These are phyloP conservation scores for Exsudoporus frostii DNA, from an alignment of 768 basidiomycete species.

Conservation along the genomic window DNA sequence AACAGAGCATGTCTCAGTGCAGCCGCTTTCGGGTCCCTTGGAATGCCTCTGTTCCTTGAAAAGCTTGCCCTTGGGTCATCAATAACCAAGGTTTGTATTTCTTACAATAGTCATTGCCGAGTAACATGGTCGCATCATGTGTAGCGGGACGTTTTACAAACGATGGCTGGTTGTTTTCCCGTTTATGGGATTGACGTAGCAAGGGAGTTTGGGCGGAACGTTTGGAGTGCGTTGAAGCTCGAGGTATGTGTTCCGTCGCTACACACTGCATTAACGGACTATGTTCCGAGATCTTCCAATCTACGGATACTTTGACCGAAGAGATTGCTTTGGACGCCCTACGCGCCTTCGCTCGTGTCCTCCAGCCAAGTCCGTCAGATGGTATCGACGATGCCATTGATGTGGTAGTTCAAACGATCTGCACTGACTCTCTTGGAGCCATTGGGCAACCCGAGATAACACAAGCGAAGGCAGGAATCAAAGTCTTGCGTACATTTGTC, in stretches of 20 bases:
- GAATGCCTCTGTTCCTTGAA: constrained; percentile 86
- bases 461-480: constrained; percentile 84
- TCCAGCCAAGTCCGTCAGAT: constrained; percentile 50
- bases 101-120: neutral
- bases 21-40: constrained; percentile 77
- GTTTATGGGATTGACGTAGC: constrained; percentile 72
- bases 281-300: constrained; percentile 78
- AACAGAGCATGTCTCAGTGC: constrained; percentile 68
- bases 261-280: neutral
- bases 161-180: constrained; percentile 74
- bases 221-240: constrained; percentile 91
- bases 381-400: constrained; percentile 37
- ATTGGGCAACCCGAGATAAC: constrained; percentile 91
- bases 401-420: constrained; percentile 69
- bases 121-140: constrained; percentile 1
- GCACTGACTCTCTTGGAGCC: constrained; percentile 75
- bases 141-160: constrained; percentile 85
- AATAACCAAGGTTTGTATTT: constrained; percentile 63
- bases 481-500: constrained; percentile 75
- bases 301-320: constrained; percentile 76
- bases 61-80: constrained; percentile 84
- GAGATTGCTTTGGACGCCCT: constrained; percentile 67
- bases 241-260: constrained; percentile 51
- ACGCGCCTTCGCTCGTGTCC: constrained; percentile 68
- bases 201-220: constrained; percentile 59